Base-by-base conservation (phyloP, 1,139 yeast species). In the Scheffersomyces titani region DNA sequence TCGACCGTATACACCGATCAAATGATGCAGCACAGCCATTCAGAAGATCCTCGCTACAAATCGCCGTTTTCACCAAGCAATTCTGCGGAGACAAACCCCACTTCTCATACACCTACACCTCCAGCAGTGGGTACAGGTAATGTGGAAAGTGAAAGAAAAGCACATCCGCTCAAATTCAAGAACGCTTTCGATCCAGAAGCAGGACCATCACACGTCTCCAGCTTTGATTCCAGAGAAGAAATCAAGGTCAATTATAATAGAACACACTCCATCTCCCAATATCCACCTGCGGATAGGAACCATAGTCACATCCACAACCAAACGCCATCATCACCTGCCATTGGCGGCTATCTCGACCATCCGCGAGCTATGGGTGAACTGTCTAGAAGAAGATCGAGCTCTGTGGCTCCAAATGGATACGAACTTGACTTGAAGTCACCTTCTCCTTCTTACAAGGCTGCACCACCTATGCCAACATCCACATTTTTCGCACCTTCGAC, bases 341-440 rank as follows among this genome's bases (percentile, higher is more conserved):
- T 54, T 46, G 69, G 69, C 0, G 69, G 69, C 13, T 66, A 65
- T 55, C 59, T 65, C 45, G 69, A 65, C 47, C 63, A 59, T 2
- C 65, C 67, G 3, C 56, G 57, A 51, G 56, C 50, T 49, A 44
- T 45, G 21, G 52, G 24, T 3, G 55, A 19, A 11, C 11, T 46
- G 1, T 20, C 45, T 19, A 55, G 47, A 51, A 54, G 51, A 40
- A 44, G 50, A 52, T 58, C 54, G 46, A 56, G 46, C 55, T 60
- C 59, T 51, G 53, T 58, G 13, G 57, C 47, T 24, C 49, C 44
- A n/a, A 44, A 44, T 30, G 57, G 53, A 3, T 49, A 46, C 4
- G 57, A 55, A 9, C 45, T 30, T 40, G 60, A 53, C 19, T 54
- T 57, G 50, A 59, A 56, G 52, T 56, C 59, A 6, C 61, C 61